phyloP scores from a whole-genome alignment of 306 rosid species.

The Trifolium pratense region DNA sequence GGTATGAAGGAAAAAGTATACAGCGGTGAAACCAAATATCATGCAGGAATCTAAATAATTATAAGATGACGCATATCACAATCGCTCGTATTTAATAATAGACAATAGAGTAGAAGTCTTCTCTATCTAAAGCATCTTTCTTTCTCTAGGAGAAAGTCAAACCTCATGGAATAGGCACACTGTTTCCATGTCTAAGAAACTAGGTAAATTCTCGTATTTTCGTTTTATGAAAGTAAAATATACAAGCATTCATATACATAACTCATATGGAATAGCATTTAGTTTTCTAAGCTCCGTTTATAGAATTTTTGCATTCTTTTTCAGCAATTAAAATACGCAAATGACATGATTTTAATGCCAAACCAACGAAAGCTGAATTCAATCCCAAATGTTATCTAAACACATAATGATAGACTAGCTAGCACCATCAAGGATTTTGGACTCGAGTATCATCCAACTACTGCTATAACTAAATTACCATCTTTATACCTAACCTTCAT shows the following conservation, averaged over 20 bases:
- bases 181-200: conserved; percentile 14
- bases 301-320: not conserved
- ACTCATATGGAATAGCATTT: not conserved
- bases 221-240: not conserved
- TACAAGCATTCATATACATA: not conserved
- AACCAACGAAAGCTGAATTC: conserved; percentile 1
- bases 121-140: conserved; percentile 17
- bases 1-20: not conserved
- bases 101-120: not conserved
- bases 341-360: not conserved
- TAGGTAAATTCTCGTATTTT: not conserved
- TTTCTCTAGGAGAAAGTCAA: conserved; percentile 23
- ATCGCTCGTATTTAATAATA: not conserved
- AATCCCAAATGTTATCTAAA: not conserved
- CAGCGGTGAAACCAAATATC: not conserved
- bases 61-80: not conserved
- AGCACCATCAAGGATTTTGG: conserved; percentile 9
- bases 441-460: conserved; percentile 23
- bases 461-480: conserved; percentile 14
- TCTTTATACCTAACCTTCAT: not conserved
- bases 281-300: no score
- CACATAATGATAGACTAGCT: not conserved
- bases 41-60: not conserved
- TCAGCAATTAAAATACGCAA: not conserved
- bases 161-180: conserved; percentile 16